Percentiles rank a stretch among this genome's conserved stretches.
Evolutionary conservation across 352 stramenopile species (phyloP).

Genomic region (Phytopythium mirpurense): DNA sequence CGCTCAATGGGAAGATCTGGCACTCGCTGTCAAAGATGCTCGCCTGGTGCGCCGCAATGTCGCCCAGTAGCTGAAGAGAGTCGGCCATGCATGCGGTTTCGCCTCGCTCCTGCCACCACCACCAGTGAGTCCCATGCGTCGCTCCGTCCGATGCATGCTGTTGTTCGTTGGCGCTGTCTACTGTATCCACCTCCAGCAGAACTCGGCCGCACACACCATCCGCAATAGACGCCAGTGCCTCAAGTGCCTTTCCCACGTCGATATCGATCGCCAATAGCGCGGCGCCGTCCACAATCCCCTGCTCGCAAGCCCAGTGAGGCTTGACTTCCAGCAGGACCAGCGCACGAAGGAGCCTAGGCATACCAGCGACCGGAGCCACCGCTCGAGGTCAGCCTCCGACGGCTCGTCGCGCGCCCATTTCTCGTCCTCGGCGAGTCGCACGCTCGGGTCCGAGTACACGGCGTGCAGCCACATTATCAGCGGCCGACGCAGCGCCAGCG

Average conservation of each 20-base stretch:
- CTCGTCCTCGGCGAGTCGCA: conserved; percentile 22
- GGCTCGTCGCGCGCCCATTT: conserved; percentile 27
- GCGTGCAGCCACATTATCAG: conserved; percentile 42
- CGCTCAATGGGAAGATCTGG: conserved; percentile 34
- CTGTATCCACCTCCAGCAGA: conserved; percentile 29
- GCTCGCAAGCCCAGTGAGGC: no score
- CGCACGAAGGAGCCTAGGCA: background rate
- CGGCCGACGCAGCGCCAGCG: conserved; percentile 18
- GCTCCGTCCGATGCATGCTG: background rate
- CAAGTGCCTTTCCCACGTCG: conserved; percentile 16
- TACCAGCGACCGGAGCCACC: conserved; percentile 30
- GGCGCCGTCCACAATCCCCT: conserved; percentile 22
- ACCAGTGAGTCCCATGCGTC: background rate
- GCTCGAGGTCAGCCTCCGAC: conserved; percentile 17
- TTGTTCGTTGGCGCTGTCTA: no score
- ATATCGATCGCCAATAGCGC: conserved; percentile 23
- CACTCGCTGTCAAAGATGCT: conserved; percentile 24
- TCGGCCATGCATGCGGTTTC: conserved; percentile 11
- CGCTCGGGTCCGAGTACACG: conserved; percentile 22
- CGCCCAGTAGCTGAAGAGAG: conserved; percentile 13
- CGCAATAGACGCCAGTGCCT: conserved; percentile 16
- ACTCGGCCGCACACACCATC: conserved; percentile 45
- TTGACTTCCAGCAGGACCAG: no score
- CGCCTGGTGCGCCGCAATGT: conserved; percentile 22
- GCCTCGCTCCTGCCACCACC: conserved; percentile 21